A percentile compares a stretch with the other conserved stretches of the same genome.
Conservation (phyloP, 495 filamentous ascomycete species). For the Annulohypoxylon nitens region DNA sequence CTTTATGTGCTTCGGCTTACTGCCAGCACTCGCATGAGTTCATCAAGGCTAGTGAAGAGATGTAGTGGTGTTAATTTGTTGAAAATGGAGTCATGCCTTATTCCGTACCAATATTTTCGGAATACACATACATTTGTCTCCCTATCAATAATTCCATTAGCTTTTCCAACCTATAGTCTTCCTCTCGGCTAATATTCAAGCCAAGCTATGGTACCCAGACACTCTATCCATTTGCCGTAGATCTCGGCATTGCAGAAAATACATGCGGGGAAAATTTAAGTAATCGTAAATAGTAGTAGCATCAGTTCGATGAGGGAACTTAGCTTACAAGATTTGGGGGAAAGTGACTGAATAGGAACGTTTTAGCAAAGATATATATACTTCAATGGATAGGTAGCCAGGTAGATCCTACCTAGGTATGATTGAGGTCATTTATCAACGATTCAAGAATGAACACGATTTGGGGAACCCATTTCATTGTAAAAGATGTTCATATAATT, state of each 20-base stretch:
- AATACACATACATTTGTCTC: conserved; percentile 6
- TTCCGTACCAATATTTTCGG: conserved; percentile 19
- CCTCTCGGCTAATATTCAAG: conserved; percentile 39
- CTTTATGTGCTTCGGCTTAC: conserved; percentile 26
- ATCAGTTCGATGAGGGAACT: not conserved
- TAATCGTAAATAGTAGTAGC: not conserved
- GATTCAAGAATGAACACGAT: too few relatives aligned
- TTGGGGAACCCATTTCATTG: too few relatives aligned
- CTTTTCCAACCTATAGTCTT: conserved; percentile 42
- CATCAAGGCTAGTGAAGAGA: not conserved
- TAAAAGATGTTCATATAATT: too few relatives aligned
- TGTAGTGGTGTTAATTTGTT: conserved; percentile 36
- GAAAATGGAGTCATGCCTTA: conserved; percentile 26
- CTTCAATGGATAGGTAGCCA: too few relatives aligned
- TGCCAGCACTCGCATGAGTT: not conserved
- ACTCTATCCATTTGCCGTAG: conserved; percentile 21
- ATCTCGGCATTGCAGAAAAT: conserved; percentile 40
- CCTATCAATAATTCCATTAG: conserved; percentile 1
- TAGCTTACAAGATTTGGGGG: not conserved
- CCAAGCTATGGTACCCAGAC: conserved; percentile 9
- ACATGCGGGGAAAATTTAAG: conserved; percentile 35
- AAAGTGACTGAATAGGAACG: not conserved
- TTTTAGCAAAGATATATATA: too few relatives aligned
- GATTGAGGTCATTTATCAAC: too few relatives aligned
- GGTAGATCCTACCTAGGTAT: too few relatives aligned